A percentile compares a stretch with the other conserved stretches of the same genome.
These are phyloP conservation scores for Podaxis sp. DNA, from an alignment of 768 basidiomycete genomes.

Conservation along the genomic window DNA sequence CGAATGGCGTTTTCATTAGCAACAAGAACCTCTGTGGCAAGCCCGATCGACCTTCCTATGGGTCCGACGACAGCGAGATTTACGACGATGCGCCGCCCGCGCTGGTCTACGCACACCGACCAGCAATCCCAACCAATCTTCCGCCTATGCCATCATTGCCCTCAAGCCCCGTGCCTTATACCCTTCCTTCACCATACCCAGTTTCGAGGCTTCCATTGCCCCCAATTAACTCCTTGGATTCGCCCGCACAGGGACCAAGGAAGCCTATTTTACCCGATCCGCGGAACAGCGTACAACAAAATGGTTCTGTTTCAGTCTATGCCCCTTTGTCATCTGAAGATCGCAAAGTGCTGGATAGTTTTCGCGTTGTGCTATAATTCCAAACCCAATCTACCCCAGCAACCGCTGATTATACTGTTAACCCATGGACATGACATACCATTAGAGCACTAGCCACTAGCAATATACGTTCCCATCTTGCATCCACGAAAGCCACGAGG, in stretches of 20 bases:
- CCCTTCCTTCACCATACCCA: constrained; percentile 12
- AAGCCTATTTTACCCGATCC: constrained; percentile 8
- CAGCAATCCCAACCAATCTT: constrained; percentile 17
- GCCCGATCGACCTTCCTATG: constrained; percentile 43
- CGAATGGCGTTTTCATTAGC: constrained; percentile 71
- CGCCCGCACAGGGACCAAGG: constrained; percentile 9
- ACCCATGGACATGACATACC: constrained; percentile 2
- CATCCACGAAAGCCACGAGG: constrained; percentile 3
- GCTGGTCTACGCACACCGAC: constrained; percentile 20
- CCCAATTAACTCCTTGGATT: constrained; percentile 4
- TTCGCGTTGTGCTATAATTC: constrained; percentile 40
- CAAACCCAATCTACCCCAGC: background rate
- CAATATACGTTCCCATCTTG: constrained; percentile 17
- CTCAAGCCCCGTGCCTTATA: background rate
- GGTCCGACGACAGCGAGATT: constrained; percentile 45
- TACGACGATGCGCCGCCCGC: constrained; percentile 30
- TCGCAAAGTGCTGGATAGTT: constrained; percentile 54
- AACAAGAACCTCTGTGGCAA: constrained; percentile 52
- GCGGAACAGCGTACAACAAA: constrained; percentile 1
- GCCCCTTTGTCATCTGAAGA: constrained; percentile 55
- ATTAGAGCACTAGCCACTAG: background rate
- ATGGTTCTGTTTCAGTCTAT: constrained; percentile 25
- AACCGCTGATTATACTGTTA: background rate
- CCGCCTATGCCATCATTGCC: constrained; percentile 22
- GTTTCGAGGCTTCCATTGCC: constrained; percentile 8